Evolutionary conservation across 1,284 basidiomycete species (phyloP).

Genomic region (Fomitiporia mediterranea): DNA sequence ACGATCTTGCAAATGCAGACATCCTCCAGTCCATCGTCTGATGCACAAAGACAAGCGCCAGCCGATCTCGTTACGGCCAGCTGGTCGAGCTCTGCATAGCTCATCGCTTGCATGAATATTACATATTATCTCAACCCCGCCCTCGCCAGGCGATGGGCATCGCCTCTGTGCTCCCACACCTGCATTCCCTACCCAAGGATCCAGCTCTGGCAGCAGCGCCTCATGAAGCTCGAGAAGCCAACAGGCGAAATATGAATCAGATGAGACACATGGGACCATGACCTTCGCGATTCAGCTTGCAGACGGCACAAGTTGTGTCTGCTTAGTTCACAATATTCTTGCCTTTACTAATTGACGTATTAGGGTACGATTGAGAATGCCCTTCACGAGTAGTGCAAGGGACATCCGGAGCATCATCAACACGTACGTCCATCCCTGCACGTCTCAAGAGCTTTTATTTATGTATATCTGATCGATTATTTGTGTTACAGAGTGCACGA

Average conservation of each 20-base stretch:
- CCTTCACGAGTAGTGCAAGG: constrained; percentile 84
- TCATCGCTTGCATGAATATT: constrained; percentile 73
- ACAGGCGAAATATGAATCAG: constrained; percentile 72
- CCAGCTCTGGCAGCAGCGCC: constrained; percentile 38
- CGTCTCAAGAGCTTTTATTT: no score
- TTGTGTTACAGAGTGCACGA: constrained; percentile 73
- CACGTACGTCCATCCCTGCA: constrained; percentile 36
- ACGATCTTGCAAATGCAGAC: constrained; percentile 72
- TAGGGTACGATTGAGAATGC: constrained; percentile 83
- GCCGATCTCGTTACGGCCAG: constrained; percentile 71
- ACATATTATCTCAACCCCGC: constrained; percentile 48
- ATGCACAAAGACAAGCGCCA: constrained; percentile 62
- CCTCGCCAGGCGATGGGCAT: constrained; percentile 59
- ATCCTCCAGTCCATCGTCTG: constrained; percentile 73
- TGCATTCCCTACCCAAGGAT: constrained; percentile 38
- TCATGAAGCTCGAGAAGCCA: constrained; percentile 37
- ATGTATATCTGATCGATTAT: no score
- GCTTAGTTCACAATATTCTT: no score
- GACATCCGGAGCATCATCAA: constrained; percentile 88
- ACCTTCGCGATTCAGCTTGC: constrained; percentile 88
- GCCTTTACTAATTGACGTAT: constrained; percentile 30
- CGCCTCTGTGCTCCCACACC: constrained; percentile 74
- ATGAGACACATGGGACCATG: constrained; percentile 77
- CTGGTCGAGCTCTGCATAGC: constrained; percentile 83
- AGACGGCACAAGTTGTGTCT: constrained; percentile 83